These are phyloP conservation scores for Leccinum uliginosum DNA, from an alignment of 768 basidiomycete species.

Conservation along the genomic window DNA sequence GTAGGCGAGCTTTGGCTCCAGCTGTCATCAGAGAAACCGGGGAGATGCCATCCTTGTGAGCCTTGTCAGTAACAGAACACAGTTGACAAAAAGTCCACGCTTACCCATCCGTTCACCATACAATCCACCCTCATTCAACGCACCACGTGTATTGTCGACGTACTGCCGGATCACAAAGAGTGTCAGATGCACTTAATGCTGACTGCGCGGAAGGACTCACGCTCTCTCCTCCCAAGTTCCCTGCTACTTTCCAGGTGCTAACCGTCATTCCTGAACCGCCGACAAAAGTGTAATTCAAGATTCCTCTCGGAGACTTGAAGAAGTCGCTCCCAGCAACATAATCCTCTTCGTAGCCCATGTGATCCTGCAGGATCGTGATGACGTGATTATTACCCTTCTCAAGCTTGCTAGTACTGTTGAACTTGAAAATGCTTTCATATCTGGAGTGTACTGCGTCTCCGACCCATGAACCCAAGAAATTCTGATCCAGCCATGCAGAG, in stretches of 20 bases:
- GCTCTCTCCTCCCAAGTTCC: slow-evolving; percentile 45
- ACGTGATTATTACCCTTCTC: slow-evolving; percentile 33
- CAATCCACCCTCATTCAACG: slow-evolving; percentile 58
- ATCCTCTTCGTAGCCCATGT: slow-evolving; percentile 50
- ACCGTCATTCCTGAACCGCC: slow-evolving; percentile 38
- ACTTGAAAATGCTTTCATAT: slow-evolving; percentile 16
- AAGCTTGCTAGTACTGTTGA: slow-evolving; percentile 1
- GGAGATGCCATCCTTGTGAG: slow-evolving; percentile 45
- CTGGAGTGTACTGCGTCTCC: slow-evolving; percentile 16
- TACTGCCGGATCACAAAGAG: slow-evolving; percentile 30
- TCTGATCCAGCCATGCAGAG: slow-evolving; percentile 46
- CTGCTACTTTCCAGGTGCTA: slow-evolving; percentile 45
- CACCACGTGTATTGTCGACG: slow-evolving; percentile 45
- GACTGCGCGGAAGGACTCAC: slow-evolving; percentile 23
- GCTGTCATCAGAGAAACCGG: slow-evolving; percentile 43
- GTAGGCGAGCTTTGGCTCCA: slow-evolving; percentile 45
- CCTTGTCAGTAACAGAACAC: slow-evolving; percentile 3
- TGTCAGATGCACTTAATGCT: background rate
- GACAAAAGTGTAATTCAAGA: slow-evolving; percentile 43
- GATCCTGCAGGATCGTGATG: slow-evolving; percentile 50
- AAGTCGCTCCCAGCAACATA: slow-evolving; percentile 38
- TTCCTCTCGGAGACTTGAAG: slow-evolving; percentile 48
- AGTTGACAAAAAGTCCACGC: background rate
- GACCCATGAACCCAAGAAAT: slow-evolving; percentile 41
- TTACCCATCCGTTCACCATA: slow-evolving; percentile 49